Evolutionary conservation across 345 rosid species (phyloP), one percentile per base, ranked within the genome.

Genomic region (Gossypium sturtianum): DNA sequence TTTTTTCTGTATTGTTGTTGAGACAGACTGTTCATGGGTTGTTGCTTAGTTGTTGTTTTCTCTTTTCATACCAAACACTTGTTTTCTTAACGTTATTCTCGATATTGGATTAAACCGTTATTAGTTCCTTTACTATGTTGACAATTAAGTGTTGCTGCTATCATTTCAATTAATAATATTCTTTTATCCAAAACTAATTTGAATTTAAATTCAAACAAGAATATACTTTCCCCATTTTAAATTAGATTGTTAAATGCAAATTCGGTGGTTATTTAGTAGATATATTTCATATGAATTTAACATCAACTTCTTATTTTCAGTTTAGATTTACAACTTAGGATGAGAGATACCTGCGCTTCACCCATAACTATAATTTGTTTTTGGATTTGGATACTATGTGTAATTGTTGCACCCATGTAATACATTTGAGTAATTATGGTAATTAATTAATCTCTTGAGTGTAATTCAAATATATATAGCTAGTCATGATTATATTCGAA

Each of bases 21-120:
- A 29, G 64, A 65, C 72, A 75, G 57, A 34, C 64, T 66, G 71
- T 66, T 51, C 44, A 41, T 47, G 8, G 12, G 77, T 53, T 66
- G 56, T 66, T 20, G 68, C 60, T 19, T 17, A 19, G 34, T 47
- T 38, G 22, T 49, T 49, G 16, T 75, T 12, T 56, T 54, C 23
- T 45, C 10, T 59, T 47, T 0, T 23, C 44, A 0, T 22, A 72
- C 66, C 38, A 13, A 58, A 45, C 66, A 7, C 15, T 19, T 19
- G 54, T 41, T 70, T 34, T 54, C 8, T 17, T 1, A 3, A 38
- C 51, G 17, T 20, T 29, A 49, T 19, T 41, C 7, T 57, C 25
- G 5, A 23, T 47, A 66, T 7, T 2, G 17, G 27, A 20, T 66
- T 75, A 75, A 75, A 57, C 65, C 66, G 65, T 43, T 62, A n/a